Conservation (phyloP, 805 yeast genomes). For the Metschnikowia gruessii region DNA sequence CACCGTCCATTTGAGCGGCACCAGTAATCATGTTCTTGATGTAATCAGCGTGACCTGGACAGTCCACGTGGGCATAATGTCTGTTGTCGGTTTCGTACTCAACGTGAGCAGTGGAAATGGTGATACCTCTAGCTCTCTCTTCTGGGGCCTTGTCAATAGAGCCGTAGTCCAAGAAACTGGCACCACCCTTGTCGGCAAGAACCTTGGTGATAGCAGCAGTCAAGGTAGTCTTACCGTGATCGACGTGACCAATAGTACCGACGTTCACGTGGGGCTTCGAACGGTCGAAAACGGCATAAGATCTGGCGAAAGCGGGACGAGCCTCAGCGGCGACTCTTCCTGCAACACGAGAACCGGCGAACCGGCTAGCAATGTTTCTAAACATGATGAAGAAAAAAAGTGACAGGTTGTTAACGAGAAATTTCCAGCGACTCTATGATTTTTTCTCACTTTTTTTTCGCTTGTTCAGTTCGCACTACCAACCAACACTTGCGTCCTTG, state of each 20-base stretch:
- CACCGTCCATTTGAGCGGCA: slow-evolving; percentile 99
- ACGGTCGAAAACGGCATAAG: slow-evolving; percentile 81
- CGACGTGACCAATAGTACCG: slow-evolving; percentile 99
- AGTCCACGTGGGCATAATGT: slow-evolving; percentile 97
- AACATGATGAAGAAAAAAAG: slow-evolving; percentile 24
- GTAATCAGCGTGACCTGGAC: slow-evolving; percentile 99
- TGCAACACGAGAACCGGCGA: slow-evolving; percentile 27
- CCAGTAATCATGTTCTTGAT: slow-evolving; percentile 99
- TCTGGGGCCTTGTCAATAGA: slow-evolving; percentile 97
- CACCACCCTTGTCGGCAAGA: slow-evolving; percentile 84
- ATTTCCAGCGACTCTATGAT: neutral
- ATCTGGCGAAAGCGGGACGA: slow-evolving; percentile 34
- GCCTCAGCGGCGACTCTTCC: slow-evolving; percentile 23
- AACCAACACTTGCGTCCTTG: neutral
- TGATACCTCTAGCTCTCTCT: slow-evolving; percentile 99
- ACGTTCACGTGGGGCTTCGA: slow-evolving; percentile 94
- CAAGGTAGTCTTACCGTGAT: slow-evolving; percentile 97
- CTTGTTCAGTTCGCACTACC: slow-evolving; percentile 5
- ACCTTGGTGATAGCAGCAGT: slow-evolving; percentile 99
- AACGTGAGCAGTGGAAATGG: slow-evolving; percentile 96
- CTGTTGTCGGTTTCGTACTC: slow-evolving; percentile 94
- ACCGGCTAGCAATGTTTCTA: slow-evolving; percentile 25
- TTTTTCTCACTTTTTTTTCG: slow-evolving; percentile 1
- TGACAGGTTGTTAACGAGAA: slow-evolving; percentile 1
- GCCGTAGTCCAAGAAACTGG: slow-evolving; percentile 87